Base-by-base conservation (phyloP, 2,329 filamentous ascomycete genomes). In the Diaporthe aspalathi region DNA sequence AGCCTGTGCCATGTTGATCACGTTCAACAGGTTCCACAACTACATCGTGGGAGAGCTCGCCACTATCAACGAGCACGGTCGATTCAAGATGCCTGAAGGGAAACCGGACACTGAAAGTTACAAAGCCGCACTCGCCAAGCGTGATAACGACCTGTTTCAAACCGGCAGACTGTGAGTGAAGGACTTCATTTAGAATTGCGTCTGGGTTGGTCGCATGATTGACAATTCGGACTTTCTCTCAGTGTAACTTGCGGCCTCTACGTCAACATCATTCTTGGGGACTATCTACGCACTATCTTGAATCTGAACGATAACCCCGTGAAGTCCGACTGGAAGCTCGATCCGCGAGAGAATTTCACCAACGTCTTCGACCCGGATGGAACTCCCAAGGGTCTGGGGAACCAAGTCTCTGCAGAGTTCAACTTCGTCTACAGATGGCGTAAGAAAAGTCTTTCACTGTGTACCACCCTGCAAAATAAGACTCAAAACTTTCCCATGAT, bases 41-140 rank as follows among this genome's bases (percentile, higher is more conserved):
- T 60, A 60, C 35, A 60, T 60, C 8, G 54, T 60, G 35, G 54
- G 54, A 43, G 54, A 60, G 35, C 54, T 60, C 4, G 54, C 54
- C 22, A 60, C 35, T 1, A 60, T 60, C 22, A 60, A 60, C 4
- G 54, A 43, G 22, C 24, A 43, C 22, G 54, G 38, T 20, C 14
- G 54, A 12, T 60, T 60, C 35, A 43, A 22, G 22, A 60, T 60
- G 54, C 54, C 54, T 3, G 11, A 11, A 7, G 54, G 35, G 7
- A 27, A 27, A 0, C 22, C 54, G 6, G 54, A 60, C 3, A 27
- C 35, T 27, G 5, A 16, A 6, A 4, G 11, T 3, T 60, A 60
- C n/a, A 27, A 60, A 43, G 22, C 54, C 4, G 54, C 54, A 14
- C n/a, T 60, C 16, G 35, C 22, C 22, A 60, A 60, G 35, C 54